Percentiles rank a stretch among this genome's conserved stretches.
Conservation (phyloP, 257 asterid genomes). For the Petunia axillaris region DNA sequence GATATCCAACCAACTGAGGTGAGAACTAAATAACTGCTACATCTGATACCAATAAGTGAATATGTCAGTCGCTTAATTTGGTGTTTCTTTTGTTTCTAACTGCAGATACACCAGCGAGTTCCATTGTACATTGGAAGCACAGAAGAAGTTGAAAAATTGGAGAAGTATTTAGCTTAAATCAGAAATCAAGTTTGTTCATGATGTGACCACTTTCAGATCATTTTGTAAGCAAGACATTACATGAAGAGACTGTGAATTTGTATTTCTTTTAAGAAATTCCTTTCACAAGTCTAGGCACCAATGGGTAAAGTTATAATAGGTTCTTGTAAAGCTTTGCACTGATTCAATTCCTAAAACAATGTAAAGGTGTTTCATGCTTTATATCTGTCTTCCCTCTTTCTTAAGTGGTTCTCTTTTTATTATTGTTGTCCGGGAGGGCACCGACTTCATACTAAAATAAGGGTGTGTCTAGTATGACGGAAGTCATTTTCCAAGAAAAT, state of each 20-base stretch:
- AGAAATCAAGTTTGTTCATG: background rate
- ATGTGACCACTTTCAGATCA: slow-evolving; percentile 21
- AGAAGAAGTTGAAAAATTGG: slow-evolving; percentile 90
- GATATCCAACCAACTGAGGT: slow-evolving; percentile 92
- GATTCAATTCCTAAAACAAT: slow-evolving; percentile 9
- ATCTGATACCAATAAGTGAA: background rate
- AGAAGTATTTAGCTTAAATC: slow-evolving; percentile 70
- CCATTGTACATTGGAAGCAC: slow-evolving; percentile 88
- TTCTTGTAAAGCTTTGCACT: background rate
- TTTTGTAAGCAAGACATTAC: background rate
- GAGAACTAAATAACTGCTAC: slow-evolving; percentile 40
- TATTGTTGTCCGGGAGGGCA: background rate
- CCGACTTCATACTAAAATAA: no score
- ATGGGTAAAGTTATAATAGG: background rate
- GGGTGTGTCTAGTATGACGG: no score
- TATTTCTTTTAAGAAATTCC: background rate
- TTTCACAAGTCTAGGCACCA: slow-evolving; percentile 1
- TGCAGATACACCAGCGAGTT: slow-evolving; percentile 82
- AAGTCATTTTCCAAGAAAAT: no score
- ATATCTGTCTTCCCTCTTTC: slow-evolving; percentile 19
- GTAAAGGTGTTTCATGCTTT: slow-evolving; percentile 3
- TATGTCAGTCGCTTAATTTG: slow-evolving; percentile 16
- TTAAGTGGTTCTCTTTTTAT: background rate
- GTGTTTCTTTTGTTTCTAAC: slow-evolving; percentile 19
- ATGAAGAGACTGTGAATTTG: background rate